Base-by-base conservation (phyloP, 768 basidiomycete genomes). In the Termitomyces sp. region DNA sequence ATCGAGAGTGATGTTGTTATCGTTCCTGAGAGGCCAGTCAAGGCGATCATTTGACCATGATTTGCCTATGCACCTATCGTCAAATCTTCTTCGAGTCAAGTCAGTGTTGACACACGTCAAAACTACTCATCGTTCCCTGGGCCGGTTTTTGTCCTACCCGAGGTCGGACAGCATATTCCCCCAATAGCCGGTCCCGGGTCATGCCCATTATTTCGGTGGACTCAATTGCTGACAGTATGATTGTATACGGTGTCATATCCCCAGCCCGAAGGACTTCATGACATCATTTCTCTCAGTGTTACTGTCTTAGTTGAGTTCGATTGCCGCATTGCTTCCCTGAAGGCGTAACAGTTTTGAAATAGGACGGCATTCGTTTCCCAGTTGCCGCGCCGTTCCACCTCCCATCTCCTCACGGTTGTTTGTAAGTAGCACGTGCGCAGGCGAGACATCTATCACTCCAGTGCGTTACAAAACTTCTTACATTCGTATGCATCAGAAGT, bases 371-470 rank as follows among this genome's bases (percentile, higher is more conserved):
- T 57, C 39, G 59, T 55, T 55, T 58, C 41, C 43, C 55, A 54
- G 46, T 31, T 22, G 44, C 54, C 53, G 54, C 46, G 47, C 52
- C 55, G 32, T 55, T 55, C 43, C 49, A 56, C 31, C 44, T 57
- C 59, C 48, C 37, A 9, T 56, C 39, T 51, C 57, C 57, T 58
- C 59, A 57, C 63, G 61, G 31, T 57, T 64, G 49, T 57, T 53
- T 60, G 29, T 53, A 47, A 48, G 22, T 22, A 24, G 59, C 60
- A 63, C 62, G 60, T 61, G 62, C 36, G 48, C 41, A n/a, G 20
- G 34, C 34, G 26, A 24, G 42, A 47, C 49, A 48, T 24, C 41
- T 46, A 46, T 57, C 56, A 46, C 29, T 26, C 13, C 22, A 46
- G 57, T 53, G 46, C 54, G 49, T 49, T 58, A 48, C 26, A 29